Evolutionary conservation across 148 eudicot genomes (phyloP), one percentile per base, ranked within the genome.

Genomic region (Vaccinium vitisidaea): DNA sequence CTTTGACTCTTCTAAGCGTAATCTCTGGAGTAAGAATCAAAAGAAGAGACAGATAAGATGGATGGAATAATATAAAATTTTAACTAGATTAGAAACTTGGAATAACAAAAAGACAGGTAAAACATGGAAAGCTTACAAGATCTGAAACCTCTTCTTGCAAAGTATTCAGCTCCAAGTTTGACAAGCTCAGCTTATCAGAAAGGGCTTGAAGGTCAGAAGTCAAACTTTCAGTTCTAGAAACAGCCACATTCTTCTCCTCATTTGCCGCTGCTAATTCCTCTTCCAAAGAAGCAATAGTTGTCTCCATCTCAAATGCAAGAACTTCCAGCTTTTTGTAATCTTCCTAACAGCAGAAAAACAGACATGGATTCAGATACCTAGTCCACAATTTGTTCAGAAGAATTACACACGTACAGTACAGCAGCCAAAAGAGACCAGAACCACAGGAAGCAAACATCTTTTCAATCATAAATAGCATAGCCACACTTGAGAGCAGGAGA

Each of bases 301-400:
- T 81, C 89, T 97, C 99, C 98, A 95, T 95, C 89, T 97, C 98
- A 88, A 95, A 97, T 75, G 96, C 98, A 77, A 97, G 95, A 84
- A 97, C 96, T 91, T 97, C 99, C 89, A 97, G 89, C 84, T 86
- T 95, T 90, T 85, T 90, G 88, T 92, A 94, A 50, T 97, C 98
- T 67, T 94, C 97, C 97, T 84, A 75, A 86, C 18, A 70, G 73
- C 49, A 69, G 58, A 75, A 75, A 75, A 86, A 61, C 6, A 15
- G 67, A 79, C 46, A 43, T 54, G 32, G 21, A 39, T 19, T 67
- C 36, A 49, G 48, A 80, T 58, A 8, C 67, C 65, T 18, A 82
- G 52, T 0, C 8, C 49, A 3, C 18, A 27, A 54, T 74, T 74
- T 83, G 80, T 48, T 46, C 58, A 59, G 5, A 58, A 56, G 9